These are phyloP conservation scores for Agrocybe praecox DNA, from an alignment of 768 basidiomycete genomes.

Conservation along the genomic window DNA sequence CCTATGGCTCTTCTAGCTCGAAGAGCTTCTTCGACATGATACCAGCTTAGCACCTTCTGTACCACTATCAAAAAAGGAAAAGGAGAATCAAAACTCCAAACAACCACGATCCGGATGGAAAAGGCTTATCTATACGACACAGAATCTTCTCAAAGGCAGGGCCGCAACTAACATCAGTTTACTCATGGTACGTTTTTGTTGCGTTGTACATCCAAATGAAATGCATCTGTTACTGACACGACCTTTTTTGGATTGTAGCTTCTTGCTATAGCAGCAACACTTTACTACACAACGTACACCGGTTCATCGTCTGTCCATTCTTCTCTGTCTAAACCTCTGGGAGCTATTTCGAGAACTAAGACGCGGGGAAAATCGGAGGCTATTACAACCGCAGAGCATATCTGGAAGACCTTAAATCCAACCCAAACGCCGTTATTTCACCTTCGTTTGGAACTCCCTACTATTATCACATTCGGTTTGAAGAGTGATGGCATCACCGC, in stretches of 20 bases:
- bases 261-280: conserved; percentile 70
- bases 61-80: conserved; percentile 29
- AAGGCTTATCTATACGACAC: conserved; percentile 39
- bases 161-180: conserved; percentile 80
- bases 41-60: conserved; percentile 52
- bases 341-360: conserved; percentile 34
- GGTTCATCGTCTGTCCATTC: conserved; percentile 33
- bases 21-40: conserved; percentile 83
- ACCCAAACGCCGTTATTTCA: conserved; percentile 65
- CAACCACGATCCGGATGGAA: conserved; percentile 46
- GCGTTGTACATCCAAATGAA: conserved; percentile 5
- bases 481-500: conserved; percentile 28
- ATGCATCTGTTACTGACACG: conserved; percentile 5
- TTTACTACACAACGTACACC: conserved; percentile 74
- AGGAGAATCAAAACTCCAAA: conserved; percentile 27
- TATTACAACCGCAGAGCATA: conserved; percentile 57
- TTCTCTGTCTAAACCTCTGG: conserved; percentile 28
- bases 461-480: conserved; percentile 67
- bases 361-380: conserved; percentile 25
- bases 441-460: conserved; percentile 79
- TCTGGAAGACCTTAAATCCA: conserved; percentile 84
- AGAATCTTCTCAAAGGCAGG: conserved; percentile 61
- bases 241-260: conserved; percentile 46
- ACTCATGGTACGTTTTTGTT: conserved; percentile 56
- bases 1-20: conserved; percentile 51